Conservation (phyloP, 148 eudicot genomes). For the Salicornia ramosissima region DNA sequence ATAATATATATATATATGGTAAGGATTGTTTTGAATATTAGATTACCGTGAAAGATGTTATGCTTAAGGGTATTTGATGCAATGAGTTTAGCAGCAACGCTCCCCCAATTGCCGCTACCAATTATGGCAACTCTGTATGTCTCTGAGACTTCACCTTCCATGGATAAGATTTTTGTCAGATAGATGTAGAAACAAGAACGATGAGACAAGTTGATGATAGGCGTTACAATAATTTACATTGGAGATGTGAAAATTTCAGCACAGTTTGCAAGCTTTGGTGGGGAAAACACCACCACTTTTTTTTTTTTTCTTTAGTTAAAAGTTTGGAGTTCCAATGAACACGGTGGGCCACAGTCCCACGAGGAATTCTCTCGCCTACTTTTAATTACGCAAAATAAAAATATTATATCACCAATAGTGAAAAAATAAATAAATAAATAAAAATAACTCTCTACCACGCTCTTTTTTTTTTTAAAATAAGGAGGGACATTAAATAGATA, state of each 20-base stretch:
- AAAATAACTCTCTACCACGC: too few species aligned
- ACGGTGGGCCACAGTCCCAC: too few species aligned
- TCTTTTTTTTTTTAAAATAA: too few species aligned
- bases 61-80: slow-evolving; percentile 72
- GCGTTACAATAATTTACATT: neutral
- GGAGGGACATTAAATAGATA: too few species aligned
- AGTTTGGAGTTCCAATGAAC: neutral
- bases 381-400: too few species aligned
- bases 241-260: neutral
- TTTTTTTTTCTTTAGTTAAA: neutral
- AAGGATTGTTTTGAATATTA: neutral
- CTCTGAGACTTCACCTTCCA: neutral
- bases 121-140: slow-evolving; percentile 46
- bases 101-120: slow-evolving; percentile 99
- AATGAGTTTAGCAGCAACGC: slow-evolving; percentile 92
- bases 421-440: too few species aligned
- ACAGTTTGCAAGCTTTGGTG: neutral
- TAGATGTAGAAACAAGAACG: neutral
- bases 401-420: too few species aligned
- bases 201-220: neutral
- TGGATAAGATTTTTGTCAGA: slow-evolving; percentile 15
- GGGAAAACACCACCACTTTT: too few species aligned
- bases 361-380: too few species aligned
- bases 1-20: too few species aligned
- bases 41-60: slow-evolving; percentile 56